Evolutionary conservation across 192 early-diverging fungal species (phyloP), one percentile per base, ranked within the genome.

Genomic region (Backusella sp.): DNA sequence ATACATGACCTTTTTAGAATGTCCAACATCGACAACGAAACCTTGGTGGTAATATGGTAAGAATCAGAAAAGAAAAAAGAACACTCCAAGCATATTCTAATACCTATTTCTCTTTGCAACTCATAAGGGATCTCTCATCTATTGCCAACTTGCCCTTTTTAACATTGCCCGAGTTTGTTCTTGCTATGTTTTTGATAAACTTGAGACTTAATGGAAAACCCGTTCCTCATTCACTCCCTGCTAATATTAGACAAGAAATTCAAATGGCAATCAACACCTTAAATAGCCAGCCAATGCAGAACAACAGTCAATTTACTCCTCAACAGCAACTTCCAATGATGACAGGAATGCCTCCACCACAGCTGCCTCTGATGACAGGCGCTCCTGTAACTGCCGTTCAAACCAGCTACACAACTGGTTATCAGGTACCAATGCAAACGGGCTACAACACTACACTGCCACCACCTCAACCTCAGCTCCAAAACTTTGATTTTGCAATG

Each of bases 141-240:
- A 67, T 87, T 0, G 74, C 79, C 21, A 76, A 79, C 4, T 67
- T 76, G 30, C 88, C 87, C 1, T 80, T 85, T 28, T 78, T 92
- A 21, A 83, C 86, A 19, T 80, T 90, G 70, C 78, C 90, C 0
- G 91, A 92, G 73, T 92, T 92, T 81, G 88, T 83, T 44, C 74
- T 92, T 67, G 87, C 90, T 39, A 89, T 92, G 91, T 90, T 84
- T 72, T 77, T 92, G 41, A 86, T 90, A 0, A 82, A 87, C 36
- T 83, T 81, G 8, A 83, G 85, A 36, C 76, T 90, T 21, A 78
- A 68, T 3, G 88, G 88, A 30, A 84, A 89, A 72, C 66, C 79
- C 0, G n/a, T 92, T 53, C 91, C 91, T 4, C 70, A 66, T n/a
- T 74, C 71, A 23, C 74, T 91, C 46, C 86, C 88, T 21, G 75